Percentiles rank a stretch among this genome's conserved stretches.
Evolutionary conservation across 352 stramenopile species (phyloP).

Genomic region (Pythium biforme): DNA sequence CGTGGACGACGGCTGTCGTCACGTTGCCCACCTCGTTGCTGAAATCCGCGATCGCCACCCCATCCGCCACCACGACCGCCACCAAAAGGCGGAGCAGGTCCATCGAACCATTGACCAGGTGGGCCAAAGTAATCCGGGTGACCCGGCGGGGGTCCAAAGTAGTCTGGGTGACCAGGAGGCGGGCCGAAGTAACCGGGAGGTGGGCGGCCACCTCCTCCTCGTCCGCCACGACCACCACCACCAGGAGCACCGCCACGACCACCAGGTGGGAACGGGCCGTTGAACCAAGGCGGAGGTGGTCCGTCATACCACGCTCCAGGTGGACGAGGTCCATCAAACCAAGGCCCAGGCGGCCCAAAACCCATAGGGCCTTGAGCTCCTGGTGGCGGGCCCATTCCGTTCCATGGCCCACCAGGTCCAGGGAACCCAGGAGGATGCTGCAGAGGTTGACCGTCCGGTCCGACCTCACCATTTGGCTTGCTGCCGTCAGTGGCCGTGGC

Average conservation of each 20-base stretch:
- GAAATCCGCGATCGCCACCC: constrained; percentile 40
- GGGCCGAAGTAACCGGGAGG: constrained; percentile 71
- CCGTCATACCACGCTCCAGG: constrained; percentile 78
- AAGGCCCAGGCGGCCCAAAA: constrained; percentile 55
- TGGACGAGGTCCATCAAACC: constrained; percentile 70
- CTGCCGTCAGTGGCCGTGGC: too few species aligned
- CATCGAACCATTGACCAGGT: constrained; percentile 70
- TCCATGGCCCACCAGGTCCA: constrained; percentile 28
- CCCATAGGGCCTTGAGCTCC: constrained; percentile 46
- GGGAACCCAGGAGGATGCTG: constrained; percentile 12
- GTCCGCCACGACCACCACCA: constrained; percentile 45
- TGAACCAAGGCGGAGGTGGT: constrained; percentile 72
- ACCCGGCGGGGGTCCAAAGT: constrained; percentile 68
- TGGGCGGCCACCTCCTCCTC: constrained; percentile 43
- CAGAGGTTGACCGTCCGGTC: constrained; percentile 7
- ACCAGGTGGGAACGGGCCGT: constrained; percentile 68
- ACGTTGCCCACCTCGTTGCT: constrained; percentile 31
- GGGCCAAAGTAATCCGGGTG: constrained; percentile 79
- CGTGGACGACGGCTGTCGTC: constrained; percentile 47
- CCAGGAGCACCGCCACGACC: constrained; percentile 33
- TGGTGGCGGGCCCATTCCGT: constrained; percentile 33
- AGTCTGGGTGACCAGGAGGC: constrained; percentile 54
- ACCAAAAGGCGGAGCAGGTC: constrained; percentile 47
- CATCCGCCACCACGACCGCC: constrained; percentile 37
- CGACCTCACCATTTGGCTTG: constrained; percentile 2